Evolutionary conservation across 208 protist genomes (phyloP).

Genomic region (Entamoeba moshkovskii): DNA sequence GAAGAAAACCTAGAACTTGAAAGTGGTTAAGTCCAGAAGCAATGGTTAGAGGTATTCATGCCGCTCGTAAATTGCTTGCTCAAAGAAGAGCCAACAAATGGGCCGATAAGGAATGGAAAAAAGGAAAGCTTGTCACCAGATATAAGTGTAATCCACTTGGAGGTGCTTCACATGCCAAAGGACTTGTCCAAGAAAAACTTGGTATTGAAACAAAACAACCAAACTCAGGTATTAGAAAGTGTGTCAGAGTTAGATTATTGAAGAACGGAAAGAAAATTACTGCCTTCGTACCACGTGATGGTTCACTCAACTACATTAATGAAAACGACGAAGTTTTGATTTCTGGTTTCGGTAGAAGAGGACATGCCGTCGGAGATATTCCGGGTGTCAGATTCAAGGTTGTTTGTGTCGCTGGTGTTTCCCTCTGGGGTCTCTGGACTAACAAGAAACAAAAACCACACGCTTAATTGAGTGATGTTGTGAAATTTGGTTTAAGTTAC

Average conservation of each 20-base stretch:
- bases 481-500: too few relatives aligned
- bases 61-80: constrained; percentile 80
- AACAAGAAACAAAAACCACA: too few relatives aligned
- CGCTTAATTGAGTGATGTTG: too few relatives aligned
- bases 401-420: constrained; percentile 90
- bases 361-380: constrained; percentile 98
- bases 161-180: constrained; percentile 90
- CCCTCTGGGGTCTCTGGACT: constrained; percentile 54
- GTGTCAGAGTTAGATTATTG: constrained; percentile 96
- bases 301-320: constrained; percentile 94
- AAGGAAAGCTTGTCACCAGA: constrained; percentile 71
- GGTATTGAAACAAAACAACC: constrained; percentile 98
- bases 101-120: constrained; percentile 92
- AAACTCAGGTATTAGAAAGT: constrained; percentile 99
- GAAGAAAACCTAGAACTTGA: too few relatives aligned
- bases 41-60: constrained; percentile 70
- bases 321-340: constrained; percentile 97
- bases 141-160: constrained; percentile 89
- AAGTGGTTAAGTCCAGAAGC: too few relatives aligned
- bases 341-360: constrained; percentile 89
- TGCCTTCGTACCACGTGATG: constrained; percentile 96
- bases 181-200: constrained; percentile 64
- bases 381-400: constrained; percentile 94
- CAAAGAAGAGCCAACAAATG: constrained; percentile 75
- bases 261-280: constrained; percentile 99